Evolutionary conservation across 176 grass and related monocot species (phyloP).

Genomic region (Areca catechu): DNA sequence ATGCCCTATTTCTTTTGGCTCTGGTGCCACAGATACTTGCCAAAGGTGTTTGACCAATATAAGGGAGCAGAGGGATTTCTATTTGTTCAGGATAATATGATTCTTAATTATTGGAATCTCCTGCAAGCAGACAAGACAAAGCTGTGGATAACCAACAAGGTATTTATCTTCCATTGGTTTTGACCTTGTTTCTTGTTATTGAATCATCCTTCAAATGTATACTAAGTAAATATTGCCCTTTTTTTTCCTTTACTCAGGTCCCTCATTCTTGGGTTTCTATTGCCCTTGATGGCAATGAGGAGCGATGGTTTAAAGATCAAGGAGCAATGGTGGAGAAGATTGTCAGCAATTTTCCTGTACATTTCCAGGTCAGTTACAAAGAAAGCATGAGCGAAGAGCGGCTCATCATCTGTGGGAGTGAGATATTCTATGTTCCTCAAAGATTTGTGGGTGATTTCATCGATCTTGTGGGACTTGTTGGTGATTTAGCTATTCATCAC

Average conservation of each 20-base stretch:
- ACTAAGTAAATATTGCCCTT: neutral
- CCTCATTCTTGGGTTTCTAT: constrained; percentile 69
- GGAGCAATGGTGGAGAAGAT: constrained; percentile 68
- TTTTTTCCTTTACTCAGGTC: constrained; percentile 41
- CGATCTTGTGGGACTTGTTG: constrained; percentile 80
- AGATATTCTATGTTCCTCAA: constrained; percentile 77
- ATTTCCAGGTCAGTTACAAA: constrained; percentile 95
- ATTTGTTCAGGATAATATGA: constrained; percentile 91
- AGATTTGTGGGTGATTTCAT: constrained; percentile 76
- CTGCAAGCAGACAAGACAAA: constrained; percentile 88
- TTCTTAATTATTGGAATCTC: constrained; percentile 98
- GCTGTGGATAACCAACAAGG: constrained; percentile 97
- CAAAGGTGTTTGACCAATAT: constrained; percentile 79
- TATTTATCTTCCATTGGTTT: constrained; percentile 18
- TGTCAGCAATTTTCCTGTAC: constrained; percentile 73
- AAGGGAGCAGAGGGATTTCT: constrained; percentile 93
- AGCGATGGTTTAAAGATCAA: constrained; percentile 91
- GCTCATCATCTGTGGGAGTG: constrained; percentile 62
- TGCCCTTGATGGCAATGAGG: constrained; percentile 41
- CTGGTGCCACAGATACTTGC: constrained; percentile 54
- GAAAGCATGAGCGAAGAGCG: constrained; percentile 60
- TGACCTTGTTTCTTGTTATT: no score
- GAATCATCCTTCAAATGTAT: no score
- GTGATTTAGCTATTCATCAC: constrained; percentile 76
- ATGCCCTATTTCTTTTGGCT: neutral